These are phyloP conservation scores for Phytophthora pinifolia DNA, from an alignment of 352 stramenopile genomes.

Conservation along the genomic window DNA sequence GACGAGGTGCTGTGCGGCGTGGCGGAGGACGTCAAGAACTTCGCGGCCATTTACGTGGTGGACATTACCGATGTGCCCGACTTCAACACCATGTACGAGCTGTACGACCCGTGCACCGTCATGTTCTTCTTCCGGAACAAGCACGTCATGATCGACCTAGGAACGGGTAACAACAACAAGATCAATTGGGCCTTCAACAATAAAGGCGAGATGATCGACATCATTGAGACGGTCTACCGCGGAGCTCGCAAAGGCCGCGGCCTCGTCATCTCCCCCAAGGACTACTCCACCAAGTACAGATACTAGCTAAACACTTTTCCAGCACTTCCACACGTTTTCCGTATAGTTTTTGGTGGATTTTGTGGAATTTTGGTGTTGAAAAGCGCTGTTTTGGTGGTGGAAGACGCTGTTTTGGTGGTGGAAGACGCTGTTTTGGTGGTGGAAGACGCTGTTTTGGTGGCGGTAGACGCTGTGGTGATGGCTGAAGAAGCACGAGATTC, in stretches of 20 bases:
- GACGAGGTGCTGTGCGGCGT: constrained; percentile 96
- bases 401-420: too few relatives aligned
- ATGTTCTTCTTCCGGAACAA: constrained; percentile 99
- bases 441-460: too few relatives aligned
- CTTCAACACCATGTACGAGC: constrained; percentile 99
- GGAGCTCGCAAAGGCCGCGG: constrained; percentile 97
- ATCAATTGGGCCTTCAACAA: constrained; percentile 98
- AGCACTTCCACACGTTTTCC: too few relatives aligned
- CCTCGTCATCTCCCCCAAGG: constrained; percentile 98
- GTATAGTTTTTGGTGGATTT: too few relatives aligned
- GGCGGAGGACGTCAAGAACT: constrained; percentile 99
- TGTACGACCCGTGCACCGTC: constrained; percentile 98
- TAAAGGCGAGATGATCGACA: constrained; percentile 99
- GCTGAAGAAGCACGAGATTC: constrained; percentile 2
- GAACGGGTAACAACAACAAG: constrained; percentile 99
- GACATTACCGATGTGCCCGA: constrained; percentile 96
- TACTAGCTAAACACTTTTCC: constrained; percentile 71
- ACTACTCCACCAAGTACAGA: constrained; percentile 99
- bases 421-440: too few relatives aligned
- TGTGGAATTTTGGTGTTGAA: too few relatives aligned
- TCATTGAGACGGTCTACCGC: constrained; percentile 99
- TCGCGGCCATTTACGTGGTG: constrained; percentile 97
- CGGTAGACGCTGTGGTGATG: too few relatives aligned
- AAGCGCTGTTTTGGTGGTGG: too few relatives aligned
- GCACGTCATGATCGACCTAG: constrained; percentile 99